Percentiles rank a stretch among this genome's conserved stretches.
These are phyloP conservation scores for Didymella lethalis DNA, from an alignment of 2,329 filamentous ascomycete genomes.

Conservation along the genomic window DNA sequence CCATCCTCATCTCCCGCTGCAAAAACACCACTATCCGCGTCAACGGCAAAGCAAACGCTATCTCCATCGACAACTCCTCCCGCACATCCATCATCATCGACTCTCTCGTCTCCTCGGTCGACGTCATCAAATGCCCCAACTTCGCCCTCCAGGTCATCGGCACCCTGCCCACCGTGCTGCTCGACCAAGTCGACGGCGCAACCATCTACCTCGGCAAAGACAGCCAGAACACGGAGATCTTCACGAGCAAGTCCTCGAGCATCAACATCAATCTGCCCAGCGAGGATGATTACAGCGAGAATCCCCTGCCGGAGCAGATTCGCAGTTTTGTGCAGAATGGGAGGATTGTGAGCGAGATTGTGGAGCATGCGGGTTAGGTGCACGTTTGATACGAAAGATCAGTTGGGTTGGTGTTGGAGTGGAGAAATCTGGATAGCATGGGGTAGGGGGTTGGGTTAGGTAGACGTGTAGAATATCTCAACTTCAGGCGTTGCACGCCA, in stretches of 20 bases:
- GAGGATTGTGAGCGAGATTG: conserved; percentile 88
- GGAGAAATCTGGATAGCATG: too few species aligned
- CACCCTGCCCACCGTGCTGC: conserved; percentile 81
- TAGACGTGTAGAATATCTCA: too few species aligned
- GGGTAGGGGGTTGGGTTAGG: too few species aligned
- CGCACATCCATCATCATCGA: conserved; percentile 88
- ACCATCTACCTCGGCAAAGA: conserved; percentile 85
- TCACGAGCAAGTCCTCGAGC: conserved; percentile 84
- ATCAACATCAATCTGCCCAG: conserved; percentile 86
- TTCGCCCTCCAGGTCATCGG: conserved; percentile 94
- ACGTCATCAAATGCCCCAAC: conserved; percentile 93
- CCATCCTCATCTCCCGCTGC: conserved; percentile 90
- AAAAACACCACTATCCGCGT: conserved; percentile 89
- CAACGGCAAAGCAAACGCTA: conserved; percentile 94
- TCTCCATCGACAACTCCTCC: conserved; percentile 89
- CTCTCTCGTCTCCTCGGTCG: conserved; percentile 86
- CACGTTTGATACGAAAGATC: background rate
- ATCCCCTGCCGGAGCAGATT: conserved; percentile 88
- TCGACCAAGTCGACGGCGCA: conserved; percentile 93
- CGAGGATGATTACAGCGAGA: conserved; percentile 83
- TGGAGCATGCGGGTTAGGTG: conserved; percentile 82
- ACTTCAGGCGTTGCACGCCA: too few species aligned
- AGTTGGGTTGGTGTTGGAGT: background rate
- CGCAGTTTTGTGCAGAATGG: conserved; percentile 80
- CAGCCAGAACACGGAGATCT: conserved; percentile 80